A percentile compares a stretch with the other conserved stretches of the same genome.
phyloP scores from a whole-genome alignment of 2,329 filamentous ascomycete genomes.

The Ophioceras dolichostomum region DNA sequence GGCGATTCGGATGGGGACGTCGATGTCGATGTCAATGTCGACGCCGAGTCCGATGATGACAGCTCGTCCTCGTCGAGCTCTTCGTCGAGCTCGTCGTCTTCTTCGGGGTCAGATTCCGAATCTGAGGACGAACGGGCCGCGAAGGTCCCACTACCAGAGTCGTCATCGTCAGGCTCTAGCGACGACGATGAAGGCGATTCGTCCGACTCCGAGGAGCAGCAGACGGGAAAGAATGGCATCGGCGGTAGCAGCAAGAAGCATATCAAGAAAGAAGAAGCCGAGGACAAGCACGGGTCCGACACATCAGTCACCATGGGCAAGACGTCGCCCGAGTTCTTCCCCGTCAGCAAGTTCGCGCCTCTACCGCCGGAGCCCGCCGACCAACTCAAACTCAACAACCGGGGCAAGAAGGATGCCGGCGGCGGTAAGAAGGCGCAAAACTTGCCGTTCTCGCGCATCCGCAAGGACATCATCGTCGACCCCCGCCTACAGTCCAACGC shows the following conservation, averaged over 20 bases:
- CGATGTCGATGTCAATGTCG: neutral
- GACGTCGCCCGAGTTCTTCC: constrained; percentile 34
- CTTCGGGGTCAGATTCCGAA: constrained; percentile 16
- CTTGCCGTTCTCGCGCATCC: constrained; percentile 67
- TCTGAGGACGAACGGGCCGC: constrained; percentile 13
- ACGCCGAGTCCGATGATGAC: constrained; percentile 1
- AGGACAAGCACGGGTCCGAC: constrained; percentile 19
- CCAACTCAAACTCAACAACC: constrained; percentile 25
- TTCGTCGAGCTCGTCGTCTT: constrained; percentile 11
- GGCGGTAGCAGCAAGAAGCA: constrained; percentile 11
- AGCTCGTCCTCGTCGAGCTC: constrained; percentile 8
- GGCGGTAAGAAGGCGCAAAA: constrained; percentile 37
- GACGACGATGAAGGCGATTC: constrained; percentile 19
- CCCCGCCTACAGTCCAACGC: constrained; percentile 63
- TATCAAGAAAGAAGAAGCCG: constrained; percentile 12
- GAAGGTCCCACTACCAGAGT: constrained; percentile 18
- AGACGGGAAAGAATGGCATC: constrained; percentile 15
- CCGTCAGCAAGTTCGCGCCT: constrained; percentile 28
- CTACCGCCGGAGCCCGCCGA: constrained; percentile 39
- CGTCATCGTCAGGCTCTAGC: constrained; percentile 11
- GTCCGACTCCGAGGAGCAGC: constrained; percentile 31
- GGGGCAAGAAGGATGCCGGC: constrained; percentile 28
- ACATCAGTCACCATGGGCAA: constrained; percentile 36
- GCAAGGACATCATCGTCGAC: constrained; percentile 55
- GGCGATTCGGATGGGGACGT: constrained; percentile 10